Percentiles rank a stretch among this genome's conserved stretches.
These are phyloP conservation scores for Nitzschia sp. DNA, from an alignment of 108 stramenopile genomes.

Conservation along the genomic window DNA sequence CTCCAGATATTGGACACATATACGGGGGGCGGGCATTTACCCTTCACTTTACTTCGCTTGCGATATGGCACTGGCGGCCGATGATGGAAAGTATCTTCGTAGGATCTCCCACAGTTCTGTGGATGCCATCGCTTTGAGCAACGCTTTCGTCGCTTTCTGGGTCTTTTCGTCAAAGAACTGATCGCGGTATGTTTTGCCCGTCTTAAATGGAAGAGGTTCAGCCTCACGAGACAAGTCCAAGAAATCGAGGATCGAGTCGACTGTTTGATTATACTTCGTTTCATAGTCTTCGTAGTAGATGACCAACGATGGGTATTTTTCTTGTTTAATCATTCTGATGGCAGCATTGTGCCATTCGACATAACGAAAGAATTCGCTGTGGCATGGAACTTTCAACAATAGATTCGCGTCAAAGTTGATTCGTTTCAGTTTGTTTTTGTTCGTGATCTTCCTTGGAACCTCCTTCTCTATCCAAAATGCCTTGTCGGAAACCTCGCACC, in stretches of 20 bases:
- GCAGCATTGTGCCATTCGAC: constrained; percentile 84
- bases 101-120: background rate
- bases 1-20: no score
- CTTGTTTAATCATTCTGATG: constrained; percentile 29
- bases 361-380: constrained; percentile 69
- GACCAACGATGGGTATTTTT: constrained; percentile 45
- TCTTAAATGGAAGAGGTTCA: constrained; percentile 1
- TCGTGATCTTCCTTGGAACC: background rate
- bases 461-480: background rate
- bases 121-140: background rate
- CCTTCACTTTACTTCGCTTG: no score
- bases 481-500: constrained; percentile 8
- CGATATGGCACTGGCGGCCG: no score
- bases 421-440: background rate
- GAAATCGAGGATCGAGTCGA: constrained; percentile 56
- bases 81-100: constrained; percentile 1
- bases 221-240: constrained; percentile 33
- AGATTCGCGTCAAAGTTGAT: background rate
- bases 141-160: background rate
- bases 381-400: constrained; percentile 51
- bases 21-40: no score
- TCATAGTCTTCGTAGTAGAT: constrained; percentile 81
- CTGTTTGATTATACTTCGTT: constrained; percentile 37
- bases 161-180: background rate
- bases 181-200: constrained; percentile 1